Conservation (phyloP, 371 early-diverging fungal genomes). For the Haplosporangium sp. region DNA sequence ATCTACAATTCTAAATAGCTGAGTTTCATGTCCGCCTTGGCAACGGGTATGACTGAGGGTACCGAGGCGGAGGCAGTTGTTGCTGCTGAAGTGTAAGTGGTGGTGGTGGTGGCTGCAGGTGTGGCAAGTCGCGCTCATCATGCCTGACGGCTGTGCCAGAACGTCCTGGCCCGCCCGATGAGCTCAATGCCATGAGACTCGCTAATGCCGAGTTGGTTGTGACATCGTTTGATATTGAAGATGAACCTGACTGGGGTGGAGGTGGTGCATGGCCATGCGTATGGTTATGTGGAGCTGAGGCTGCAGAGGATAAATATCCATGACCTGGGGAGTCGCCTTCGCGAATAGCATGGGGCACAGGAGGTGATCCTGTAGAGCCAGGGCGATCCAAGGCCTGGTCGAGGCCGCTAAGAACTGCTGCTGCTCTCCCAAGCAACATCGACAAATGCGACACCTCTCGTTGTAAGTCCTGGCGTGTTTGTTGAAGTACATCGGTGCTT, state of each 20-base stretch:
- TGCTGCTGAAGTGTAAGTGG: conserved; percentile 18
- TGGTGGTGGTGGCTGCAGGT: conserved; percentile 13
- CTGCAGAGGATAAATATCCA: conserved; percentile 17
- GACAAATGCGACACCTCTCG: conserved; percentile 71
- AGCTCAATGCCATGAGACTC: conserved; percentile 57
- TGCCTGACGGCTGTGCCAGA: conserved; percentile 19
- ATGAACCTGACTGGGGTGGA: conserved; percentile 1
- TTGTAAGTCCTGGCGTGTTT: conserved; percentile 72
- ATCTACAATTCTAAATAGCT: background rate
- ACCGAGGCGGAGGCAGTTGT: conserved; percentile 22
- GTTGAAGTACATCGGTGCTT: conserved; percentile 64
- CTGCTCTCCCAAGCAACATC: conserved; percentile 67
- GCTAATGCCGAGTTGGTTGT: conserved; percentile 57
- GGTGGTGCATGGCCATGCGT: conserved; percentile 16
- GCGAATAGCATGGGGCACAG: conserved; percentile 30
- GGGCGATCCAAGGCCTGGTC: conserved; percentile 61
- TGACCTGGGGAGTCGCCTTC: conserved; percentile 43
- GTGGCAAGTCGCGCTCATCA: conserved; percentile 41
- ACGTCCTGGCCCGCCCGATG: conserved; percentile 28
- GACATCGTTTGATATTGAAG: conserved; percentile 21
- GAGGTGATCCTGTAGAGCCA: conserved; percentile 32
- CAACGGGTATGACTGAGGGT: conserved; percentile 39
- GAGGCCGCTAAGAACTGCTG: conserved; percentile 70
- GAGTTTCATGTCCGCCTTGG: conserved; percentile 33
- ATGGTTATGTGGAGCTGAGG: conserved; percentile 17